Base-by-base conservation (phyloP, 139 green algal genomes). In the Chlorella vulgaris region DNA sequence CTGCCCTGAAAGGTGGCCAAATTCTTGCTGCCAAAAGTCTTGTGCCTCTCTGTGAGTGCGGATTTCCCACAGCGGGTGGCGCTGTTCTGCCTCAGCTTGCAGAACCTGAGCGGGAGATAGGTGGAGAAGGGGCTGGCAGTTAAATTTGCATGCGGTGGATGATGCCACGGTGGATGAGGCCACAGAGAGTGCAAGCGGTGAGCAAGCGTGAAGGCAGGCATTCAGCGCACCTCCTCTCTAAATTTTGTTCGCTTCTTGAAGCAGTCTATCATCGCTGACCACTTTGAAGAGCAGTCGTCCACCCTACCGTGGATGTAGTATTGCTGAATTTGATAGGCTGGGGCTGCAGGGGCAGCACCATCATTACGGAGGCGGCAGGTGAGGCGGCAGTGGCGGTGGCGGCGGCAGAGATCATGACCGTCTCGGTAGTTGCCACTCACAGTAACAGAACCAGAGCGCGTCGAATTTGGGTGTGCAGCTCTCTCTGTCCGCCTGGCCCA, bases 401-500 rank as follows among this genome's bases (percentile, higher is more conserved):
- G 28, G 31, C 8, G 0, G 47, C 24, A 15, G 2, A n/a, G 10
- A 24, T 36, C 7, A n/a, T 18, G 13, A 4, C 61, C 2, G n/a
- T 4, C 2, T 38, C 28, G 35, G 28, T 24, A 24, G 47, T 58
- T 58, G 15, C 15, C 13, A 75, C 88, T 85, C 53, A 92, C 88
- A 92, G 51, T 92, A 92, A 80, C 89, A 92, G 50, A 91, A 90
- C 85, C 87, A 92, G 2, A 92, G 66, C 19, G 85, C 80, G 50
- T 92, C 89, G 40, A 92, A 91, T 2, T 85, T 76, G 35, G 36
- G 55, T 6, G 82, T 67, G 70, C 88, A 91, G 7, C 36, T 76
- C 28, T 86, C 81, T 35, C 62, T 61, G 29, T 31, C 63, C 53
- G 67, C n/a, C 3, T 71, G 28, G 8, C 65, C 65, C 19, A 71